These are phyloP conservation scores for Solanum hybrid DNA, from an alignment of 305 asterid genomes.

Conservation along the genomic window DNA sequence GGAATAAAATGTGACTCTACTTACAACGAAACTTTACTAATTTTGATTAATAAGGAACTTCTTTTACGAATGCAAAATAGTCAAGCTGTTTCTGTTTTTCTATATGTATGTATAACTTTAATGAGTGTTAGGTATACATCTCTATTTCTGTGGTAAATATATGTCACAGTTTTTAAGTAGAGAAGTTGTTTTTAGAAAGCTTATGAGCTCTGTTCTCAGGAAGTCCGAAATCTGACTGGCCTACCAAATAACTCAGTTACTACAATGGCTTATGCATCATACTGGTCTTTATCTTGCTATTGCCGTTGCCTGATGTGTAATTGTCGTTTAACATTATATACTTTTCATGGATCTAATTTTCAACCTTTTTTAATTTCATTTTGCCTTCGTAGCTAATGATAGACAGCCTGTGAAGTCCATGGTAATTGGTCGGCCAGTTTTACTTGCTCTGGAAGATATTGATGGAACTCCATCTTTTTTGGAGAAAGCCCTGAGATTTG, in stretches of 20 bases:
- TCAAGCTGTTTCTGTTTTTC: background rate
- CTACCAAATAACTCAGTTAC: background rate
- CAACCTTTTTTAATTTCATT: background rate
- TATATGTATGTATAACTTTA: background rate
- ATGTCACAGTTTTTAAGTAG: background rate
- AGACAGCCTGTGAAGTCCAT: slow-evolving; percentile 61
- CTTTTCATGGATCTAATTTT: slow-evolving; percentile 5
- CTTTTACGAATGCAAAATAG: background rate
- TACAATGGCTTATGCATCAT: background rate
- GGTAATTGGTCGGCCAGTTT: slow-evolving; percentile 88
- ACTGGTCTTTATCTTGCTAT: background rate
- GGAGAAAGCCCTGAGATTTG: slow-evolving; percentile 92
- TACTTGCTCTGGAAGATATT: slow-evolving; percentile 96
- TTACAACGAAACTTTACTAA: slow-evolving; percentile 1
- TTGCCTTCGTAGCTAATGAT: slow-evolving; percentile 48
- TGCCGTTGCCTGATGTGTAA: background rate
- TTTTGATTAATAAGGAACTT: background rate
- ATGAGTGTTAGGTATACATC: background rate
- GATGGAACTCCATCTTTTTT: slow-evolving; percentile 97
- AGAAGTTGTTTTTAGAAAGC: background rate
- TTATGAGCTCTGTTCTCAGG: background rate
- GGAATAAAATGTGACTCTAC: background rate
- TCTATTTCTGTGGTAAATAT: background rate
- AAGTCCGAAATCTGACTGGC: background rate
- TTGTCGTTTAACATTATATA: slow-evolving; percentile 5